Percentiles rank a stretch among this genome's conserved stretches.
These are phyloP conservation scores for Garcia nutans DNA, from an alignment of 345 rosid genomes.

Conservation along the genomic window DNA sequence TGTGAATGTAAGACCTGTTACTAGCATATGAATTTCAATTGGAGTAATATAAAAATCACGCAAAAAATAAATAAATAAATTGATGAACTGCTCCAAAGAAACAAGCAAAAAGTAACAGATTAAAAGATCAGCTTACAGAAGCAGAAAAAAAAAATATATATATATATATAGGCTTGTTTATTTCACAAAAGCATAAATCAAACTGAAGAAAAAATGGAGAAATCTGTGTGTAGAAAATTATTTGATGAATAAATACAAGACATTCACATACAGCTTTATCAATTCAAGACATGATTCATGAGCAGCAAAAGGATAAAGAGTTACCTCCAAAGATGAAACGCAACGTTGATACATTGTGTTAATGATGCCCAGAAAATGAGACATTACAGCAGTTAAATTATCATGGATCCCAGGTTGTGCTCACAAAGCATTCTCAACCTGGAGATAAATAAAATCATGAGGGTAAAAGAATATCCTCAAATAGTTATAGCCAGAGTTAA, in stretches of 20 bases:
- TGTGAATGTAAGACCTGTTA: too few species aligned
- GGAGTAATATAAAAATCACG: not conserved
- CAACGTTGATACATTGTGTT: conserved; percentile 86
- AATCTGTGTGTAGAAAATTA: not conserved
- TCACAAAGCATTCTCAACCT: conserved; percentile 80
- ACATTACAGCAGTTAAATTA: conserved; percentile 47
- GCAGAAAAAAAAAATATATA: not conserved
- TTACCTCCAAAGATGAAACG: conserved; percentile 79
- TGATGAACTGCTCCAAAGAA: not conserved
- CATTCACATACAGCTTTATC: not conserved
- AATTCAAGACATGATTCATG: not conserved
- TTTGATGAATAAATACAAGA: too few species aligned
- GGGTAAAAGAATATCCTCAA: not conserved
- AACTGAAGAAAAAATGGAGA: too few species aligned
- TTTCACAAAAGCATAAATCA: not conserved
- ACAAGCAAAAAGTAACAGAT: not conserved
- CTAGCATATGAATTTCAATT: not conserved
- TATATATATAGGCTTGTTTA: too few species aligned
- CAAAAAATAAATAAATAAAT: not conserved
- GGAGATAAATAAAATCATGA: conserved; percentile 1
- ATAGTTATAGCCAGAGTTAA: not conserved
- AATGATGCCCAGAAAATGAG: conserved; percentile 73
- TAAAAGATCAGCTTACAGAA: not conserved
- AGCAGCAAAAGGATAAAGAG: not conserved
- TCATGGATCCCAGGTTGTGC: conserved; percentile 60